Evolutionary conservation across 352 stramenopile genomes (phyloP), one percentile per base, ranked within the genome.

Genomic region (Plasmopara muralis): DNA sequence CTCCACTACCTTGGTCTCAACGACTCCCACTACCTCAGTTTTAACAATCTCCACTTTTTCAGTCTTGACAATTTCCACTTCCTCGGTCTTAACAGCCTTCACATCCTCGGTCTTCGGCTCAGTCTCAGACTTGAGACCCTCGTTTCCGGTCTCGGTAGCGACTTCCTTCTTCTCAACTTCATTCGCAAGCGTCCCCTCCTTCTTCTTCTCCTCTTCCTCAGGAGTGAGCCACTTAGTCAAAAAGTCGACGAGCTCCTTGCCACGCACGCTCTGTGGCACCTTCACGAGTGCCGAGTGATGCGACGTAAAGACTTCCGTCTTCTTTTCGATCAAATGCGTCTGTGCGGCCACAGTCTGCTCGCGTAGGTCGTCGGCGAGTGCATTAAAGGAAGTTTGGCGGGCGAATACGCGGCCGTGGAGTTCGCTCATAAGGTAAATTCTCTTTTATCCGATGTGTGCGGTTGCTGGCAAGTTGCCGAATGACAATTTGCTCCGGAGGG

Each of bases 231-330:
- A 80, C 54, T 69, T 71, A 50, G 66, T 53, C 9, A 83, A 41
- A 33, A 62, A 62, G 38, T 83, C 72, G 14, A 78, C 43, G 18
- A 83, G 60, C n/a, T 58, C 57, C 54, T 75, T 78, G 42, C 64
- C 67, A 29, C 70, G 70, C 20, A 66, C 64, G 44, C 70, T 72
- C 51, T 67, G 67, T 18, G 66, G 49, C 44, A 73, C 62, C 45
- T 75, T 77, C 33, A 66, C 53, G 14, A 80, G 53, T 6, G 60
- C 57, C 30, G 72, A 60, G 56, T 76, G 64, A 53, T 76, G 64
- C 40, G 41, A 16, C 34, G 65, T 71, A 53, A 76, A 72, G 14
- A 68, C 43, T n/a, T 72, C 63, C 16, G 53, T 55, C 53, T 79
- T 72, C 50, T 73, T 72, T 39, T 71, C 62, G 29, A 50, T 70